Evolutionary conservation across 1,284 basidiomycete species (phyloP).

Genomic region (Rhodotorula sp.): DNA sequence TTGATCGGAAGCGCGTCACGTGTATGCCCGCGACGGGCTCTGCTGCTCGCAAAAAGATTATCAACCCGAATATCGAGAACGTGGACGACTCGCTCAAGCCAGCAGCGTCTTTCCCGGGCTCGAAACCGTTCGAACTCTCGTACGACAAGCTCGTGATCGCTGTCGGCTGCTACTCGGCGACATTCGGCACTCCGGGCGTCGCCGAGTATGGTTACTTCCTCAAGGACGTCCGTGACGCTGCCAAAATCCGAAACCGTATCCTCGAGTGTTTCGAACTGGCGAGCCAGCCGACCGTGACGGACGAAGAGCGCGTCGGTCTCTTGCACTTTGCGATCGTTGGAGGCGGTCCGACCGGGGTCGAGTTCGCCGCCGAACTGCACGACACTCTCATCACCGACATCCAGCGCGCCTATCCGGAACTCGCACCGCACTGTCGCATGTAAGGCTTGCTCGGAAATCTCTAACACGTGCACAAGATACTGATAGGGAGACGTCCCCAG

Average conservation of each 20-base stretch:
- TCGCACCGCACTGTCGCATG: conserved; percentile 34
- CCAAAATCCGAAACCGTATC: conserved; percentile 71
- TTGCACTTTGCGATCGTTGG: conserved; percentile 80
- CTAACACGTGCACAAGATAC: no score
- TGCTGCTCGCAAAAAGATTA: neutral
- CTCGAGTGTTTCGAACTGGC: conserved; percentile 80
- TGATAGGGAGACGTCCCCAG: neutral
- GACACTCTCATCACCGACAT: conserved; percentile 79
- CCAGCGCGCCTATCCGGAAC: conserved; percentile 51
- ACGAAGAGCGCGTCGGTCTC: conserved; percentile 63
- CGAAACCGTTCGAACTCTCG: conserved; percentile 55
- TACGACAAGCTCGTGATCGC: conserved; percentile 82
- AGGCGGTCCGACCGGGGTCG: conserved; percentile 61
- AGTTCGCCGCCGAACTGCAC: conserved; percentile 81
- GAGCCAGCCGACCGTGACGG: conserved; percentile 65
- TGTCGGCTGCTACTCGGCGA: conserved; percentile 75
- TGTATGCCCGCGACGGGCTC: conserved; percentile 32
- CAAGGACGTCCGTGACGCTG: conserved; percentile 65
- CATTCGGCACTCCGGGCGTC: conserved; percentile 59
- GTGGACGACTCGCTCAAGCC: conserved; percentile 3
- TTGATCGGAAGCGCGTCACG: conserved; percentile 60
- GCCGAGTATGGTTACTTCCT: conserved; percentile 76
- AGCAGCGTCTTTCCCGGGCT: conserved; percentile 31
- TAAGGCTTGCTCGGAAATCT: neutral
- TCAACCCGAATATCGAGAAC: conserved; percentile 1